Percentiles rank a stretch among this genome's conserved stretches.
Conservation (phyloP, 2,329 filamentous ascomycete genomes). For the Penicillium sp. region DNA sequence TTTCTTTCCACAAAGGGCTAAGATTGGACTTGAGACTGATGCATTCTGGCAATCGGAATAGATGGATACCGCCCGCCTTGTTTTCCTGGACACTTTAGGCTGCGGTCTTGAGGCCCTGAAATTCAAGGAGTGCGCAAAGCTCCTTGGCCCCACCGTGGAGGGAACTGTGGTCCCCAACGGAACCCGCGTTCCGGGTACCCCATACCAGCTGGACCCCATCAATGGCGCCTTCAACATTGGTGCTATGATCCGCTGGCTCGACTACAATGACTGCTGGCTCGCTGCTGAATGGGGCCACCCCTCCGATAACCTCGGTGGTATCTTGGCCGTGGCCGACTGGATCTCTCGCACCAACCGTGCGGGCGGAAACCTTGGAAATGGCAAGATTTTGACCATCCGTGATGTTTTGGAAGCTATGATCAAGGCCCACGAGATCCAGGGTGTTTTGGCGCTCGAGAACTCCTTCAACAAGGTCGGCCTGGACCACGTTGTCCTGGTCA, state of each 20-base stretch:
- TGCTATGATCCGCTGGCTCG: conserved; percentile 97
- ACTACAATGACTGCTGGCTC: conserved; percentile 99
- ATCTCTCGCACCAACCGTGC: conserved; percentile 90
- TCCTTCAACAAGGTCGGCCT: conserved; percentile 98
- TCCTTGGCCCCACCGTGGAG: conserved; percentile 86
- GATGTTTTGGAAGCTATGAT: conserved; percentile 97
- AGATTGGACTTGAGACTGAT: background rate
- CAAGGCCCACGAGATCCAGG: conserved; percentile 99
- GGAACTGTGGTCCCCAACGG: conserved; percentile 92
- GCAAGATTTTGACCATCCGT: conserved; percentile 81
- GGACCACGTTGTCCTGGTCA: conserved; percentile 97
- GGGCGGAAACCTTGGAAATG: conserved; percentile 68
- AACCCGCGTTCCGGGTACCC: conserved; percentile 84
- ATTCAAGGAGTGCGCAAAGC: conserved; percentile 94
- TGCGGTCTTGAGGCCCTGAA: conserved; percentile 93
- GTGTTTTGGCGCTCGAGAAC: conserved; percentile 93
- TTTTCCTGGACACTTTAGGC: conserved; percentile 94
- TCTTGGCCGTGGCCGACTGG: conserved; percentile 96
- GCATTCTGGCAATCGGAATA: conserved; percentile 9
- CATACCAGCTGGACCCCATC: conserved; percentile 91
- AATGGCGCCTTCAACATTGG: conserved; percentile 99
- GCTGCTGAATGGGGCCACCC: conserved; percentile 99
- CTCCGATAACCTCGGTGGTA: conserved; percentile 95
- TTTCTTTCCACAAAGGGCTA: background rate
- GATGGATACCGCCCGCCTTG: conserved; percentile 93